Base-by-base conservation (phyloP, 83 land plant genomes). In the Picea abies region DNA sequence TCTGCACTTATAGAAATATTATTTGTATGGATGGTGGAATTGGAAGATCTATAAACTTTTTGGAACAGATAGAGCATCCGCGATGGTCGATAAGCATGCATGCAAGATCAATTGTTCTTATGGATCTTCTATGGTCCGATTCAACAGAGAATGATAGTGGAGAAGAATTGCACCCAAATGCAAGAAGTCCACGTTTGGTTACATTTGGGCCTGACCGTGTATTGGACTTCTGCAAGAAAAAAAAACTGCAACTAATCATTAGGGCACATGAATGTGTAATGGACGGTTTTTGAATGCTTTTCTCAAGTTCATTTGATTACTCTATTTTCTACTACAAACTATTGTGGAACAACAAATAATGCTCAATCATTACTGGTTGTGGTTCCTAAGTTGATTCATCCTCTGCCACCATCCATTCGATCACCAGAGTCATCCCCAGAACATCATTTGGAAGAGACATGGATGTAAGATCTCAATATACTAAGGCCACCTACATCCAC, bases 51-150 rank as follows among this genome's bases (percentile, higher is more conserved):
- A 96, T 96, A 81, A 87, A 90, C 70, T 85, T 88, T 32, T 94
- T 96, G 20, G 94, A 95, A 60, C 99, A 96, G 78, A 96, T 96
- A 52, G 97, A 94, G 85, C 87, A 85, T 69, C 86, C 93, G 39
- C 93, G 94, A 79, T 90, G 99, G 58, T 97, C 97, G 35, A 96
- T 96, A 84, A 92, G 94, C 10, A 96, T 96, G 99, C 97, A 96
- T 86, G 88, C 94, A 79, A 95, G 99, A 73, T 96, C 99, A 5
- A 88, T 94, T 73, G 85, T 96, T 35, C 80, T 96, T 16, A 96
- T 96, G 99, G 99, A 96, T 81, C 89, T 96, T 65, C 85, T 96
- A 37, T 96, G 99, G 99, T 94, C 99, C 63, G 97, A 96, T 84
- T 95, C 97, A 63, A 94, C 97, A 44, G 91, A 93, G 76, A 93